Percentiles rank a stretch among this genome's conserved stretches.
Conservation (phyloP, 352 stramenopile species). For the Pythium sukuiense region DNA sequence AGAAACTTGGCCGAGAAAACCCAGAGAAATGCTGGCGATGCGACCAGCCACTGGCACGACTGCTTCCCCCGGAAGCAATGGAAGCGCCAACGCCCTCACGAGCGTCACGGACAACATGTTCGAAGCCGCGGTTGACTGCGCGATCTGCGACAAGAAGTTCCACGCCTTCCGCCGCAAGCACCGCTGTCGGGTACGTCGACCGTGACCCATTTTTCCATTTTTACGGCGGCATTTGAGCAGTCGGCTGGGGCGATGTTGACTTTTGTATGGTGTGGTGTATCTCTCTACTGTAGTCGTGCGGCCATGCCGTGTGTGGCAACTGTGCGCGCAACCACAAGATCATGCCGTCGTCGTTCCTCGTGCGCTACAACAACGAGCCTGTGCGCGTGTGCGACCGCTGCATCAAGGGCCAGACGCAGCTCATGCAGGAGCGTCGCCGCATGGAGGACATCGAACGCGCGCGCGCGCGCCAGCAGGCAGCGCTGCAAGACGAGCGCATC, state of each 20-base stretch:
- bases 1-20: neutral
- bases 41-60: slow-evolving; percentile 14
- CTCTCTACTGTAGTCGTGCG: slow-evolving; percentile 51
- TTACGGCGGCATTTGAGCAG: neutral
- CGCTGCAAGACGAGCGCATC: slow-evolving; percentile 68
- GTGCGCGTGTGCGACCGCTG: slow-evolving; percentile 82
- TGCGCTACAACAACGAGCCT: slow-evolving; percentile 77
- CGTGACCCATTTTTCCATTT: neutral
- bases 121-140: slow-evolving; percentile 65
- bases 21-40: slow-evolving; percentile 19
- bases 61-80: slow-evolving; percentile 11
- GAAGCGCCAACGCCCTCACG: slow-evolving; percentile 17
- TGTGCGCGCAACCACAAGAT: slow-evolving; percentile 79
- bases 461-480: slow-evolving; percentile 64
- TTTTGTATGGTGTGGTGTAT: neutral
- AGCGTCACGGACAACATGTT: slow-evolving; percentile 36
- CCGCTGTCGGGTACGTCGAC: slow-evolving; percentile 57
- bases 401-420: slow-evolving; percentile 72
- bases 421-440: slow-evolving; percentile 67
- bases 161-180: slow-evolving; percentile 85
- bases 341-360: slow-evolving; percentile 58
- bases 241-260: no score
- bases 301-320: slow-evolving; percentile 74
- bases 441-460: slow-evolving; percentile 71
- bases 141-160: slow-evolving; percentile 84